Evolutionary conservation across 331 rosid species (phyloP).

Genomic region (Arachis monticola): DNA sequence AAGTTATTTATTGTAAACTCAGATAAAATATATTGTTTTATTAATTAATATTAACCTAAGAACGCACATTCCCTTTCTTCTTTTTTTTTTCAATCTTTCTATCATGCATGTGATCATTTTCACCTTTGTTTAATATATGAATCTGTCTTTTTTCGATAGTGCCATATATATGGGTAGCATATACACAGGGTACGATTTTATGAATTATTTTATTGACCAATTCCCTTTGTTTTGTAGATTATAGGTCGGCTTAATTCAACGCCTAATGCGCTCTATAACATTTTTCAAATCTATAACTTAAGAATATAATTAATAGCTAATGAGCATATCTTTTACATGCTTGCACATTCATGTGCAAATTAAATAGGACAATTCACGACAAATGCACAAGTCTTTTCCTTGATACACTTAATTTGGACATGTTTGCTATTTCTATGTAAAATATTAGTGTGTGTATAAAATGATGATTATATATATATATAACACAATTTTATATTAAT

Average conservation of each 20-base stretch:
- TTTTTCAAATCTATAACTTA: conserved; percentile 12
- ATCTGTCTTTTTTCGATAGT: conserved; percentile 17
- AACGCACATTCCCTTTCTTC: too few relatives aligned
- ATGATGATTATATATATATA: not conserved
- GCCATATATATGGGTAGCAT: conserved; percentile 23
- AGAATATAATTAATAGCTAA: not conserved
- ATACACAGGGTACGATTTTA: conserved; percentile 26
- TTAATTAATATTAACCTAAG: too few relatives aligned
- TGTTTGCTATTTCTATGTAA: not conserved
- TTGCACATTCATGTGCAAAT: conserved; percentile 39
- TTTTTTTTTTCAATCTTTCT: not conserved
- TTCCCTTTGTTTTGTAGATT: conserved; percentile 22
- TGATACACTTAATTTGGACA: conserved; percentile 36
- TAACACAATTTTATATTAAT: not conserved
- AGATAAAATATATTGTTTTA: too few relatives aligned
- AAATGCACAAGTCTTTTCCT: conserved; percentile 28
- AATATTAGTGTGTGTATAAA: not conserved
- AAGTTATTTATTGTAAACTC: too few relatives aligned
- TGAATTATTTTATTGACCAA: conserved; percentile 23
- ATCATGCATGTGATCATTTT: not conserved
- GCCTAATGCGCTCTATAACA: not conserved
- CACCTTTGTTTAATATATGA: not conserved
- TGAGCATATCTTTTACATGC: conserved; percentile 6
- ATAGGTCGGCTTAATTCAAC: conserved; percentile 43
- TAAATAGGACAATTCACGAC: conserved; percentile 34